Percentiles rank a stretch among this genome's conserved stretches.
Evolutionary conservation across 352 stramenopile species (phyloP).

Genomic region (Elongisporangium undulatum): DNA sequence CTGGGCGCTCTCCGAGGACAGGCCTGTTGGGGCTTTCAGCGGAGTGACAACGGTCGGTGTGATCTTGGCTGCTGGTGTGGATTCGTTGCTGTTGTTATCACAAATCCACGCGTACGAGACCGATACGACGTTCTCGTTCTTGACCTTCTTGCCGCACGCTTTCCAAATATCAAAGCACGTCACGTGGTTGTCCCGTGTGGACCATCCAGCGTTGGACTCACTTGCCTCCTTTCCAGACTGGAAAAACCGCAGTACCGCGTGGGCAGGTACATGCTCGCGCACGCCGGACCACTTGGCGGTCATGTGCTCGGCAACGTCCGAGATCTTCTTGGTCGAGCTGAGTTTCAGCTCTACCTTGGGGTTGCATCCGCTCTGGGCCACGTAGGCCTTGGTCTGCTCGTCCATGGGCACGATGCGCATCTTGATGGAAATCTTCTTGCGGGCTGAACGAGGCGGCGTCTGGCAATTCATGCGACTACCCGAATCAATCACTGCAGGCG

Average conservation of each 20-base stretch:
- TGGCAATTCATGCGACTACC: constrained; percentile 8
- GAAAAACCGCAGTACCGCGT: constrained; percentile 46
- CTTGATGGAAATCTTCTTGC: constrained; percentile 82
- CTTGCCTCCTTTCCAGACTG: constrained; percentile 28
- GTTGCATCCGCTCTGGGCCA: constrained; percentile 44
- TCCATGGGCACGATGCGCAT: constrained; percentile 79
- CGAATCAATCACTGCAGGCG: background rate
- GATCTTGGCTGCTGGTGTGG: constrained; percentile 3
- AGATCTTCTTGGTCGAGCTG: constrained; percentile 73
- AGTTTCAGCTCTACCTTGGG: constrained; percentile 82
- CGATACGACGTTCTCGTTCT: constrained; percentile 67
- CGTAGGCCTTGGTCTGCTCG: constrained; percentile 39
- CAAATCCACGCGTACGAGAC: constrained; percentile 59
- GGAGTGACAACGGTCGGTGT: constrained; percentile 14
- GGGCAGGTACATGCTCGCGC: constrained; percentile 14
- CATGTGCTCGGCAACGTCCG: constrained; percentile 77
- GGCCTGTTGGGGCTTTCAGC: constrained; percentile 11
- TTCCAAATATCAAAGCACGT: constrained; percentile 79
- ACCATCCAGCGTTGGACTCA: constrained; percentile 19
- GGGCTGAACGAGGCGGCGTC: constrained; percentile 43
- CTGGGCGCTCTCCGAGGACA: constrained; percentile 15
- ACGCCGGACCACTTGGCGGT: constrained; percentile 67
- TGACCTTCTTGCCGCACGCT: constrained; percentile 46
- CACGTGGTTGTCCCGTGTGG: constrained; percentile 29
- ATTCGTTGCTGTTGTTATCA: background rate